Conservation (phyloP, 2,329 filamentous ascomycete genomes). For the Dothiorella sarmentorum region DNA sequence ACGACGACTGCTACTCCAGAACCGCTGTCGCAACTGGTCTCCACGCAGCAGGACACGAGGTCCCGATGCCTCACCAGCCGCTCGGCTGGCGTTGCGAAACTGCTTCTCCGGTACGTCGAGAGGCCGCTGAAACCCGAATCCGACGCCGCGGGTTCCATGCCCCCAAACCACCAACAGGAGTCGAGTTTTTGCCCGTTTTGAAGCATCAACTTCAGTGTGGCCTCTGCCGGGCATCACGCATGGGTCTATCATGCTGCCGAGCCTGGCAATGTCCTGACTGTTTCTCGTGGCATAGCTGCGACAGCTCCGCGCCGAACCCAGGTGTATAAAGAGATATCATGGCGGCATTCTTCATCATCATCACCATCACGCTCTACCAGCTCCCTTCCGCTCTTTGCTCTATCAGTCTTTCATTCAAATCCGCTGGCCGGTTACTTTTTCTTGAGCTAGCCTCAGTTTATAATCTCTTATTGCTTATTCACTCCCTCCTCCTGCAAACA, state of each 20-base stretch:
- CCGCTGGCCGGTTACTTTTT: slow-evolving; percentile 32
- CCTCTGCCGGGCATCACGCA: background rate
- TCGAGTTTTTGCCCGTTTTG: background rate
- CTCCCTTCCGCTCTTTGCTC: slow-evolving; percentile 20
- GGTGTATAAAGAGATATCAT: background rate
- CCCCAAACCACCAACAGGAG: background rate
- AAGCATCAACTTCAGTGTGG: background rate
- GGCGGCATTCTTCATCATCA: background rate
- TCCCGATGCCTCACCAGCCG: background rate
- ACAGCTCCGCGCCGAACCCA: background rate
- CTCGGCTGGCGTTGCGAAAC: slow-evolving; percentile 8
- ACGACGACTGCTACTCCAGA: background rate
- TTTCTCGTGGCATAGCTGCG: background rate
- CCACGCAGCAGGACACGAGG: background rate
- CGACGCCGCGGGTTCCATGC: background rate
- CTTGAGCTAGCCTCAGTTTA: slow-evolving; percentile 36
- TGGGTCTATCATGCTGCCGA: background rate
- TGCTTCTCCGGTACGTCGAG: background rate
- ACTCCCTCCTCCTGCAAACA: background rate
- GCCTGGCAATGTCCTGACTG: slow-evolving; percentile 1
- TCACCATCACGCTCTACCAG: background rate
- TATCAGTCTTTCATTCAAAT: slow-evolving; percentile 23
- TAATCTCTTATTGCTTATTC: slow-evolving; percentile 2
- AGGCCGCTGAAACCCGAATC: background rate
- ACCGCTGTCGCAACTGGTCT: background rate